These are phyloP conservation scores for Septoria linicola DNA, from an alignment of 2,329 filamentous ascomycete species.

Conservation along the genomic window DNA sequence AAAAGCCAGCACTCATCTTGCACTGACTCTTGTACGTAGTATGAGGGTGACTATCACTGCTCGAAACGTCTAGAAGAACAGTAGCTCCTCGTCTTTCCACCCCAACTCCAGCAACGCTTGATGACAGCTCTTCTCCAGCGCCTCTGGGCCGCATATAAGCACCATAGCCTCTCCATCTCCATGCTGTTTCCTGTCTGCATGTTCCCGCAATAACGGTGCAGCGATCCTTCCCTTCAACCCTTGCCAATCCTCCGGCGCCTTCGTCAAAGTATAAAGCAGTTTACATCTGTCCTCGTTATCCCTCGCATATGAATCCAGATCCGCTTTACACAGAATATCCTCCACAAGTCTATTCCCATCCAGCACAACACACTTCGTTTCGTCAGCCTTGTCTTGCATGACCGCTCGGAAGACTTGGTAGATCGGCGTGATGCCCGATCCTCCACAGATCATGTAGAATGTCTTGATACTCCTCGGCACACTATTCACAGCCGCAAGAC, in stretches of 20 bases:
- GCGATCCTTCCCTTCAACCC: constrained; percentile 69
- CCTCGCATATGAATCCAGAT: constrained; percentile 64
- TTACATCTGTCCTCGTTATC: constrained; percentile 58
- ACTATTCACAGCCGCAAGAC: constrained; percentile 61
- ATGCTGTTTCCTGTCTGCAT: constrained; percentile 45
- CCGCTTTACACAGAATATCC: constrained; percentile 76
- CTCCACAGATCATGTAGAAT: constrained; percentile 85
- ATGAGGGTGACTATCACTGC: too few relatives aligned
- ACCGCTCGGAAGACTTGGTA: constrained; percentile 78
- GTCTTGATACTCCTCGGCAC: constrained; percentile 57
- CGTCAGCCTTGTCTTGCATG: constrained; percentile 62
- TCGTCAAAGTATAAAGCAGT: constrained; percentile 68
- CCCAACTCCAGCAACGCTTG: constrained; percentile 60
- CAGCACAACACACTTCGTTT: constrained; percentile 69
- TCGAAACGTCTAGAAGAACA: constrained; percentile 72
- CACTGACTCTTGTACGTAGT: too few relatives aligned
- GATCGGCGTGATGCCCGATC: constrained; percentile 89
- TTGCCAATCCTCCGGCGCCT: constrained; percentile 63
- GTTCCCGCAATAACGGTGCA: constrained; percentile 59
- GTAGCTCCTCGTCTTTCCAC: constrained; percentile 69
- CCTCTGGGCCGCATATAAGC: constrained; percentile 74
- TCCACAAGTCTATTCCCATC: constrained; percentile 74
- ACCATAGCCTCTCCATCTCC: constrained; percentile 56
- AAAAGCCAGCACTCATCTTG: too few relatives aligned
- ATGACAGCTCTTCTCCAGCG: constrained; percentile 68